A percentile compares a stretch with the other conserved stretches of the same genome.
Evolutionary conservation across 2,329 filamentous ascomycete genomes (phyloP).

Genomic region (Fusarium sp.): DNA sequence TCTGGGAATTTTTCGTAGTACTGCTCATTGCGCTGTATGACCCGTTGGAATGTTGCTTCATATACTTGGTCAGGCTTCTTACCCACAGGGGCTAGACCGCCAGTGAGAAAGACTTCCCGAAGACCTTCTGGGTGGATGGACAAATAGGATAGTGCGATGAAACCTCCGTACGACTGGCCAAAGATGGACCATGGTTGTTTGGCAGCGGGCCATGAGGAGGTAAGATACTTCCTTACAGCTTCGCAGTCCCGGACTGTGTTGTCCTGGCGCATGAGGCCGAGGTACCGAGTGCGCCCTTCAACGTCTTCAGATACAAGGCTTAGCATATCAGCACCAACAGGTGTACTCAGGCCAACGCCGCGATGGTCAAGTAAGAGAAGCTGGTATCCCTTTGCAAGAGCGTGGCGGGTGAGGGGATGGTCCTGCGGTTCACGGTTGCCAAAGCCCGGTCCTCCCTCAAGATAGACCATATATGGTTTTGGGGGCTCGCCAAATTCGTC

Average conservation of each 20-base stretch:
- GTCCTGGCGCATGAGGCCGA: conserved; percentile 87
- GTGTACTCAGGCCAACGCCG: conserved; percentile 85
- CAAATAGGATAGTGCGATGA: conserved; percentile 84
- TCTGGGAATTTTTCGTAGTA: conserved; percentile 90
- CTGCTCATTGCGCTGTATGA: conserved; percentile 75
- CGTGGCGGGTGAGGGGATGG: conserved; percentile 72
- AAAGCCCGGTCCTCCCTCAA: conserved; percentile 88
- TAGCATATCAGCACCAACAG: conserved; percentile 79
- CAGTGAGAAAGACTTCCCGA: conserved; percentile 84
- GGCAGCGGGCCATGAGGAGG: conserved; percentile 71
- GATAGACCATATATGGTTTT: conserved; percentile 73
- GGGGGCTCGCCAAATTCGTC: conserved; percentile 41
- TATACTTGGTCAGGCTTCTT: conserved; percentile 80
- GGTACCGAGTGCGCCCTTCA: conserved; percentile 78
- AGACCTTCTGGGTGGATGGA: conserved; percentile 81
- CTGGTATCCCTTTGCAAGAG: conserved; percentile 85
- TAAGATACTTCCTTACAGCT: conserved; percentile 80
- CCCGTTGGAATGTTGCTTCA: conserved; percentile 72
- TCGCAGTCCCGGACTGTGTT: conserved; percentile 91
- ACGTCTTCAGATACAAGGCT: conserved; percentile 65
- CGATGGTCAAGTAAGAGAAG: conserved; percentile 89
- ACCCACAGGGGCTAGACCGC: conserved; percentile 82
- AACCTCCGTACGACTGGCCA: conserved; percentile 93
- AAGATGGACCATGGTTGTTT: conserved; percentile 85
- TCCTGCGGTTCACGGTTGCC: conserved; percentile 80